Base-by-base conservation (phyloP, 352 stramenopile species). In the Phytophthora boehmeriae region DNA sequence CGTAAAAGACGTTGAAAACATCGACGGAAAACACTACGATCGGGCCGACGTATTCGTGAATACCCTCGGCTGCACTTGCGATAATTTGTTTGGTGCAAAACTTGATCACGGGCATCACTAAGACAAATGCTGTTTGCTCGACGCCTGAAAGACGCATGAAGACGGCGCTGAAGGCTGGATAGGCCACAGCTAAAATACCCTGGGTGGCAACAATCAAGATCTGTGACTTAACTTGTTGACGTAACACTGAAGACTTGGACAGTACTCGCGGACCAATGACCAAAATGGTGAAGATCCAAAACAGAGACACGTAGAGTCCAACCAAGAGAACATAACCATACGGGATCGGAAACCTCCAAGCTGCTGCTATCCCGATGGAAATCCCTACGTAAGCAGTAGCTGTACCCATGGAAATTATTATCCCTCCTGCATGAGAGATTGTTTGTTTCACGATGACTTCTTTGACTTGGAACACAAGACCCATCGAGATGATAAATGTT, bases 1-100 rank as follows among this genome's bases (percentile, higher is more conserved):
- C 36, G 27, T 65, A 70, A 5, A 75, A 20, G 5, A 56, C 13
- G 45, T 68, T 68, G 52, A 71, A 71, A 2, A 65, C 35, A 30
- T 71, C 66, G 4, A 75, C 52, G 5, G 57, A 59, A 20, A 75
- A 62, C 1, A 66, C 44, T 9, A 59, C 54, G 5, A 60, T 63
- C 47, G 41, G 48, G 0, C 50, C 45, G 8, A 59, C 52, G 9
- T 48, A 36, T 17, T 75, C 66, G 13, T 54, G 35, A 23, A 63
- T 50, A 32, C 63, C 32, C 2, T 17, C 4, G 3, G 35, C 48
- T 6, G 34, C 36, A 1, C 25, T 41, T 5, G 61, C 60, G 1
- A 53, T 50, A 8, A 57, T 25, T 30, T 70, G 66, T 10, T 64
- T 60, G 13, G 63, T 52, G 17, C 30, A 20, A 3, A 73, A 44